phyloP scores from a whole-genome alignment of 2,329 filamentous ascomycete genomes.

The Teratosphaeriaceae sp. region DNA sequence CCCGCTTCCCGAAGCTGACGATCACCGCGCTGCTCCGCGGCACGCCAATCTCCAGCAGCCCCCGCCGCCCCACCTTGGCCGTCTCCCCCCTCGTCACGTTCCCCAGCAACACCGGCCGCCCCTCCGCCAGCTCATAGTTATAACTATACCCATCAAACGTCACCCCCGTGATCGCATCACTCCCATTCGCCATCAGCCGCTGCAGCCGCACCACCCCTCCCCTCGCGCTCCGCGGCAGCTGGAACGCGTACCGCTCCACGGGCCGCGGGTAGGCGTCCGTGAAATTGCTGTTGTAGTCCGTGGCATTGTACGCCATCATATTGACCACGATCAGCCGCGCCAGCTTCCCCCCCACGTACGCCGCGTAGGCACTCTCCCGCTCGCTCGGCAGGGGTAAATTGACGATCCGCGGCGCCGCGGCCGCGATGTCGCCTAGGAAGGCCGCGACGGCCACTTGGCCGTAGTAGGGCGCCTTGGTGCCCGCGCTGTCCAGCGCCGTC shows the following conservation, averaged over 20 bases:
- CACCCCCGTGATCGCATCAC: slow-evolving; percentile 56
- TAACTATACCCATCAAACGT: slow-evolving; percentile 58
- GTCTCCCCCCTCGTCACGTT: slow-evolving; percentile 52
- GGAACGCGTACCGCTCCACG: slow-evolving; percentile 38
- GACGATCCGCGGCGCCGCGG: slow-evolving; percentile 37
- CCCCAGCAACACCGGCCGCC: slow-evolving; percentile 45
- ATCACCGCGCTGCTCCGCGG: slow-evolving; percentile 26
- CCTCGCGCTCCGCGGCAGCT: slow-evolving; percentile 26
- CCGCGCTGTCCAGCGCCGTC: slow-evolving; percentile 44
- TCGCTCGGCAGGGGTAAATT: slow-evolving; percentile 39
- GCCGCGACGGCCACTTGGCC: slow-evolving; percentile 54
- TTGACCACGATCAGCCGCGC: slow-evolving; percentile 51
- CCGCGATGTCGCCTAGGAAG: slow-evolving; percentile 42
- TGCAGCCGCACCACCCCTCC: slow-evolving; percentile 34
- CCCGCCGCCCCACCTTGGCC: slow-evolving; percentile 29
- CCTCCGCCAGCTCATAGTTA: slow-evolving; percentile 52
- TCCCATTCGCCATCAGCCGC: slow-evolving; percentile 54
- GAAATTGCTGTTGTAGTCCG: slow-evolving; percentile 31
- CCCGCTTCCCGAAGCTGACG: slow-evolving; percentile 7
- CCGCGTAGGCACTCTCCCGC: slow-evolving; percentile 49
- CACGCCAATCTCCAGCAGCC: slow-evolving; percentile 24
- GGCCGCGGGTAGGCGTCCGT: slow-evolving; percentile 36
- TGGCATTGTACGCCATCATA: slow-evolving; percentile 50
- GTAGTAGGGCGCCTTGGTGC: slow-evolving; percentile 60
- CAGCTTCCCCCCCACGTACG: slow-evolving; percentile 43